phyloP scores from a whole-genome alignment of 1,139 yeast genomes.

The Pichia sp. region DNA sequence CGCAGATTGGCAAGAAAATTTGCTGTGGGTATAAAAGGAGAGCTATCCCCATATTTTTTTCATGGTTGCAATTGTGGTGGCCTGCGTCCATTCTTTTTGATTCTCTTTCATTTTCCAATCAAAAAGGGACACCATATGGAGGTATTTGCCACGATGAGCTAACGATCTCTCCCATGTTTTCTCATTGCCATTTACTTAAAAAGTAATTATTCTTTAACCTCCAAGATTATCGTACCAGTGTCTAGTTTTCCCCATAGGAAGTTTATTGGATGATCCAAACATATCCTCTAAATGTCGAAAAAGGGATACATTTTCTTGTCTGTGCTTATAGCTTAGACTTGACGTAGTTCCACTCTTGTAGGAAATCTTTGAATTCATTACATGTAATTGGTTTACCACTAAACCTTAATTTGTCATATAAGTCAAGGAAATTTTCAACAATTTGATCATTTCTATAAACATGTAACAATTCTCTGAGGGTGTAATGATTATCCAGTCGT shows the following conservation, averaged over 20 bases:
- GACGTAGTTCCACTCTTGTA: constrained; percentile 36
- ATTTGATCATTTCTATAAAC: constrained; percentile 27
- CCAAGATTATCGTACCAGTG: constrained; percentile 43
- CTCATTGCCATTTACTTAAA: constrained; percentile 58
- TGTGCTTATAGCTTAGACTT: constrained; percentile 15
- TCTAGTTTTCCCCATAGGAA: constrained; percentile 51
- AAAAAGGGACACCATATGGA: constrained; percentile 51
- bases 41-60: neutral
- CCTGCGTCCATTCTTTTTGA: constrained; percentile 5
- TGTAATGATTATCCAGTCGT: constrained; percentile 39
- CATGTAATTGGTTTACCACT: constrained; percentile 63
- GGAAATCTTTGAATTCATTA: constrained; percentile 58
- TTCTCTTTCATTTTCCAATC: constrained; percentile 42
- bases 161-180: constrained; percentile 59
- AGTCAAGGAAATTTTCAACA: constrained; percentile 40
- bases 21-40: constrained; percentile 3
- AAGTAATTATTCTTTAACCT: constrained; percentile 34
- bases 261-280: constrained; percentile 48
- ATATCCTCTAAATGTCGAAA: constrained; percentile 63
- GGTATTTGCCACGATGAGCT: constrained; percentile 71
- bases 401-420: constrained; percentile 73
- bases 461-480: constrained; percentile 47
- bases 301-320: constrained; percentile 44
- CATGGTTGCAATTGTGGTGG: neutral
- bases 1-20: neutral